phyloP scores from a whole-genome alignment of 73 alveolate species.

The Paramecium primaurelia region DNA sequence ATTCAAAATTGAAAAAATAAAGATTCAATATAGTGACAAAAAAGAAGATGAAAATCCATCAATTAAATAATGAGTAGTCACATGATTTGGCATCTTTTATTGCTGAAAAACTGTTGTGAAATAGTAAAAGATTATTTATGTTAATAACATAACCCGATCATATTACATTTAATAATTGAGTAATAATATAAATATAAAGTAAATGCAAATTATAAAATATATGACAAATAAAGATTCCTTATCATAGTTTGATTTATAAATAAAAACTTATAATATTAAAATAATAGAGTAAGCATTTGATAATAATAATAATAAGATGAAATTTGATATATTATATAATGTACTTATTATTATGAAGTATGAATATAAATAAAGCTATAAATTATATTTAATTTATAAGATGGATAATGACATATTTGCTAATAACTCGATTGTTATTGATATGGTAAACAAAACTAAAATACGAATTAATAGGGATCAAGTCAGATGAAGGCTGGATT shows the following conservation, averaged over 20 bases:
- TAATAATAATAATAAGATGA: not conserved
- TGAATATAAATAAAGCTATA: not conserved
- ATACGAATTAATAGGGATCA: conserved; percentile 18
- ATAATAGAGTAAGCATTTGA: not conserved
- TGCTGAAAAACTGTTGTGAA: too few relatives aligned
- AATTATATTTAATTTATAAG: not conserved
- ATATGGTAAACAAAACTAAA: not conserved
- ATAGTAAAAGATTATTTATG: too few relatives aligned
- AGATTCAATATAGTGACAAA: too few relatives aligned
- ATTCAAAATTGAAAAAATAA: too few relatives aligned
- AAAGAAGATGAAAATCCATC: too few relatives aligned
- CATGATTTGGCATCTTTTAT: too few relatives aligned
- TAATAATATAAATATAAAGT: not conserved
- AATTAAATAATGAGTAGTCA: too few relatives aligned
- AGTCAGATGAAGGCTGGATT: conserved; percentile 33
- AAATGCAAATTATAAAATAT: too few relatives aligned
- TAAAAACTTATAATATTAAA: not conserved
- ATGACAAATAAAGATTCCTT: too few relatives aligned
- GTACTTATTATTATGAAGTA: not conserved
- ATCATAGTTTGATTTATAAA: not conserved
- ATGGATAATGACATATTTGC: conserved; percentile 43
- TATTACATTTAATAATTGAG: too few relatives aligned
- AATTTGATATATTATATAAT: not conserved
- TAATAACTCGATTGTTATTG: conserved; percentile 16
- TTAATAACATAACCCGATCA: too few relatives aligned